Evolutionary conservation across 306 rosid species (phyloP).

Genomic region (Gastrolobium villosum): DNA sequence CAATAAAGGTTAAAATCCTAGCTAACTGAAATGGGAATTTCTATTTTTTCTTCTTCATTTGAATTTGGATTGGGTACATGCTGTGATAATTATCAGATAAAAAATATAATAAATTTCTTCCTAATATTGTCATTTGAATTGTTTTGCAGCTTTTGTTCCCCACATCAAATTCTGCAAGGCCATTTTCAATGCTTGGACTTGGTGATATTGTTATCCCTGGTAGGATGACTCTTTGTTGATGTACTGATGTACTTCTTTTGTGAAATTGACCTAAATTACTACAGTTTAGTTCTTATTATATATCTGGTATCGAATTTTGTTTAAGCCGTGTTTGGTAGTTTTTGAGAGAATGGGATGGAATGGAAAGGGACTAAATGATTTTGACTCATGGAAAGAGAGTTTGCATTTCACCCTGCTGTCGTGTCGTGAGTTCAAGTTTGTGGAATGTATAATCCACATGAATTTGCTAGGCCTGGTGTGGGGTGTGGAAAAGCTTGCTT

Average conservation of each 20-base stretch:
- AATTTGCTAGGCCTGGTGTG: background rate
- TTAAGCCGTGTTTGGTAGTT: slow-evolving; percentile 21
- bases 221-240: slow-evolving; percentile 52
- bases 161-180: slow-evolving; percentile 83
- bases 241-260: slow-evolving; percentile 8
- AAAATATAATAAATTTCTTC: slow-evolving; percentile 16
- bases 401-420: slow-evolving; percentile 33
- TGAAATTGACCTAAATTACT: slow-evolving; percentile 15
- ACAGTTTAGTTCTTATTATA: slow-evolving; percentile 23
- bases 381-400: background rate
- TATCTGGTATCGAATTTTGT: slow-evolving; percentile 24
- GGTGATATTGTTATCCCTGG: slow-evolving; percentile 99
- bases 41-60: slow-evolving; percentile 21
- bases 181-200: slow-evolving; percentile 99
- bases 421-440: background rate
- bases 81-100: slow-evolving; percentile 10
- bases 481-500: background rate
- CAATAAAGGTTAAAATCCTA: slow-evolving; percentile 82
- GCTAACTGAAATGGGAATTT: slow-evolving; percentile 36
- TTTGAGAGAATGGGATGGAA: slow-evolving; percentile 18
- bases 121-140: slow-evolving; percentile 40
- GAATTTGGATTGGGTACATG: background rate
- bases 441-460: background rate
- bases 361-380: slow-evolving; percentile 12
- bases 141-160: slow-evolving; percentile 91